phyloP scores from a whole-genome alignment of 2,329 filamentous ascomycete genomes.

The Aspergillus aculeatus region DNA sequence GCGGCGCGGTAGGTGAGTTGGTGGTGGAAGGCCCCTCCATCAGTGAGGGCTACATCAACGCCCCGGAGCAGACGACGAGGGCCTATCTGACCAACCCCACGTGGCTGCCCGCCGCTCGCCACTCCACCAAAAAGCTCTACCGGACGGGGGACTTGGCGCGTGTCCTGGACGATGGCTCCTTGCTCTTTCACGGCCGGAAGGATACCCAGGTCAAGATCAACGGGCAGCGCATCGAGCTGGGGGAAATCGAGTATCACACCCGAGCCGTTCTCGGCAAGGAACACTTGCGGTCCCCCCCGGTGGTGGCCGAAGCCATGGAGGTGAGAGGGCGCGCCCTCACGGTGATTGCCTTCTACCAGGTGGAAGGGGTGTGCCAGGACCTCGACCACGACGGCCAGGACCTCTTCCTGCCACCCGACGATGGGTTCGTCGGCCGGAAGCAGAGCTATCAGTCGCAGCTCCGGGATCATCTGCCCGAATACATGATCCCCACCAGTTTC shows the following conservation, averaged over 20 bases:
- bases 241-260: conserved; percentile 11
- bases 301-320: too few relatives aligned
- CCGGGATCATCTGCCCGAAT: too few relatives aligned
- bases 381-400: too few relatives aligned
- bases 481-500: too few relatives aligned
- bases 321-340: too few relatives aligned
- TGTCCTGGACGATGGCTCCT: conserved; percentile 2
- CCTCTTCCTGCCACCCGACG: too few relatives aligned
- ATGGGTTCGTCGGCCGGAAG: too few relatives aligned
- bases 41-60: not conserved
- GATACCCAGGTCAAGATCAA: conserved; percentile 14
- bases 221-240: conserved; percentile 14
- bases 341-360: too few relatives aligned
- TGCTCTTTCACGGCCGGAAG: conserved; percentile 10
- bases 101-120: not conserved
- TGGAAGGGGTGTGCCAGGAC: too few relatives aligned
- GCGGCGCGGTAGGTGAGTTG: not conserved
- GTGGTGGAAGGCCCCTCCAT: not conserved
- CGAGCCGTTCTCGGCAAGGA: too few relatives aligned
- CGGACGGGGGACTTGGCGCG: conserved; percentile 14
- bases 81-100: not conserved
- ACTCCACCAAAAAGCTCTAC: conserved; percentile 1
- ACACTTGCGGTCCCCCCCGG: too few relatives aligned
- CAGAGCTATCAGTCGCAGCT: too few relatives aligned
- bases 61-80: not conserved